These are phyloP conservation scores for Raphanus raphanistrum DNA, from an alignment of 345 rosid species.

Conservation along the genomic window DNA sequence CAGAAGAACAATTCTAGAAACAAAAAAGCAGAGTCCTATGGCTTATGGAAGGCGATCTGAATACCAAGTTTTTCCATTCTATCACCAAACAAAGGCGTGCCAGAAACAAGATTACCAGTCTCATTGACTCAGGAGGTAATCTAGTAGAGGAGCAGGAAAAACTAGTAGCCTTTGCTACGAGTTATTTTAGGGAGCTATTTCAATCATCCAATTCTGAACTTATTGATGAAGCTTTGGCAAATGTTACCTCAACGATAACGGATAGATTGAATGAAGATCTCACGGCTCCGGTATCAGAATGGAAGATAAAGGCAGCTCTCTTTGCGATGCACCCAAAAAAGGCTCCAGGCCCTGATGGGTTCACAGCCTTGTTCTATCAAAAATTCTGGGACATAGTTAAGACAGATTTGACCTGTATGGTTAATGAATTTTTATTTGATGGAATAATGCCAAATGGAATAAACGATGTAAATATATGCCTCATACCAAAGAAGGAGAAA, in stretches of 20 bases:
- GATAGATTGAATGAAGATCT: background rate
- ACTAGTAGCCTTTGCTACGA: background rate
- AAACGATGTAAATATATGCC: too few species aligned
- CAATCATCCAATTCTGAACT: background rate
- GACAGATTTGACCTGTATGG: too few species aligned
- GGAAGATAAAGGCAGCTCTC: background rate
- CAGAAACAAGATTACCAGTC: background rate
- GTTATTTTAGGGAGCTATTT: background rate
- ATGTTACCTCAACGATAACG: background rate
- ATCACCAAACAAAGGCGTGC: background rate
- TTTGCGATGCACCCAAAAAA: background rate
- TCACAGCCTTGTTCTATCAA: background rate
- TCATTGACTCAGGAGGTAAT: background rate
- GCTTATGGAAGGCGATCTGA: too few species aligned
- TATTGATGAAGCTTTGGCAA: background rate
- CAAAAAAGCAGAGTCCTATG: too few species aligned
- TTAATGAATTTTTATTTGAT: too few species aligned
- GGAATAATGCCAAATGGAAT: too few species aligned
- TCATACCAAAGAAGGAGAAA: too few species aligned
- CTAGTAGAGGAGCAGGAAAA: background rate
- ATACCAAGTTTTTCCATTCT: background rate
- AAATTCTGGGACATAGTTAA: background rate
- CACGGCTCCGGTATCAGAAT: background rate
- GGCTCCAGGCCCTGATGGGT: background rate
- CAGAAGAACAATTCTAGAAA: too few species aligned